Evolutionary conservation across 306 rosid species (phyloP).

Genomic region (Sechiopsis laciniata): DNA sequence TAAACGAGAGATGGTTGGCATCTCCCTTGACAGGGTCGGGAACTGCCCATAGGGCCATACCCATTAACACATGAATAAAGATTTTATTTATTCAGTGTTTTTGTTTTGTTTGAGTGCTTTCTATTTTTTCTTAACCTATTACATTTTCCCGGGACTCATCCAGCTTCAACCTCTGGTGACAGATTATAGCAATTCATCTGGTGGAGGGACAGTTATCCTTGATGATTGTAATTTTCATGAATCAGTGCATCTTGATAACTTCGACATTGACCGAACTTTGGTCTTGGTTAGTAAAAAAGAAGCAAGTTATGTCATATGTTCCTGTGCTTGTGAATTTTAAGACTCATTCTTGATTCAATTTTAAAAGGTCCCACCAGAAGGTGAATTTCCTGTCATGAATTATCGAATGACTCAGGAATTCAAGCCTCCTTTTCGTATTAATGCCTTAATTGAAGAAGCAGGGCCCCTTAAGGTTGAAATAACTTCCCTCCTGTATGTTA

Average conservation of each 20-base stretch:
- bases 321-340: conserved; percentile 10
- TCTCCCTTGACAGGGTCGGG: not conserved
- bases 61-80: not conserved
- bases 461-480: conserved; percentile 59
- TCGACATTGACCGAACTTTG: conserved; percentile 68
- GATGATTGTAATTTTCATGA: conserved; percentile 97
- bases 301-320: not conserved
- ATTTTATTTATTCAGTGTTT: not conserved
- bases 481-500: conserved; percentile 15
- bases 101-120: not conserved
- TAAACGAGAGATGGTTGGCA: too few relatives aligned
- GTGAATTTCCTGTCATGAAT: conserved; percentile 95
- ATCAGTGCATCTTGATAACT: conserved; percentile 83
- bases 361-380: conserved; percentile 76
- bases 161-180: conserved; percentile 31
- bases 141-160: conserved; percentile 10
- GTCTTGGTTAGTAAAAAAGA: conserved; percentile 52
- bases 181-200: conserved; percentile 66
- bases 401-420: conserved; percentile 84
- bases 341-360: conserved; percentile 22
- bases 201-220: conserved; percentile 58
- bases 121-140: conserved; percentile 11
- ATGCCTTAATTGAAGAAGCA: conserved; percentile 77
- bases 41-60: not conserved
- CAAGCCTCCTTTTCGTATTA: conserved; percentile 81